Evolutionary conservation across 768 basidiomycete genomes (phyloP), one percentile per base, ranked within the genome.

Genomic region (Termitomyces sp.): DNA sequence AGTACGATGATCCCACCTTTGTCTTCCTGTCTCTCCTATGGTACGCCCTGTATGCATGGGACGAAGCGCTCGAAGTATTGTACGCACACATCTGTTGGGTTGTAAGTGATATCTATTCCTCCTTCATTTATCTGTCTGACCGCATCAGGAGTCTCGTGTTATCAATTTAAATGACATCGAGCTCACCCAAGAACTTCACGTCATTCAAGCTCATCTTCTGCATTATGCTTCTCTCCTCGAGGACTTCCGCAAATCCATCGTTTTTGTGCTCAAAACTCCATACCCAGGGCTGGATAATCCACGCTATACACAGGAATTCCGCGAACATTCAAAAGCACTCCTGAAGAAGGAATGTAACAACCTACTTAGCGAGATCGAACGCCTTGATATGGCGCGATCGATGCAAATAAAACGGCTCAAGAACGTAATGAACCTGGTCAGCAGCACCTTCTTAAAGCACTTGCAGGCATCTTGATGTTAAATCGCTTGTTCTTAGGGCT

Each of bases 31-130:
- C 78, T 46, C 67, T 79, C 7, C 65, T 85, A 24, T 85, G 84
- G 84, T 83, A 83, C 56, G 77, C 81, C 0, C 62, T 84, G 27
- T 85, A 85, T 63, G 76, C 82, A 0, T 85, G 84, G 75, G 84
- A 85, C 49, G 81, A 86, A 65, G 69, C 81, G 0, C 71, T 84
- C 26, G 83, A 84, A 61, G 67, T 69, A 14, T 62, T 85, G 36
- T 84, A 83, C 56, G 60, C 63, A 10, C 80, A 85, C 61, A 75
- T 85, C 24, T 79, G 75, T 57, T 72, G 59, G 56, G 68, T 86
- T 57, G 79, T 77, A 57, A 42, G 75, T 62, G 34, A 36, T 36
- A 18, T 31, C 16, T 37, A 16, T 41, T 52, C 63, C 5, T 65
- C 57, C 26, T 31, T 20, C 46, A 5, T 18, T 66, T 8, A 16